A percentile compares a stretch with the other conserved stretches of the same genome.
These are phyloP conservation scores for Neurospora sp. DNA, from an alignment of 495 filamentous ascomycete genomes.

Conservation along the genomic window DNA sequence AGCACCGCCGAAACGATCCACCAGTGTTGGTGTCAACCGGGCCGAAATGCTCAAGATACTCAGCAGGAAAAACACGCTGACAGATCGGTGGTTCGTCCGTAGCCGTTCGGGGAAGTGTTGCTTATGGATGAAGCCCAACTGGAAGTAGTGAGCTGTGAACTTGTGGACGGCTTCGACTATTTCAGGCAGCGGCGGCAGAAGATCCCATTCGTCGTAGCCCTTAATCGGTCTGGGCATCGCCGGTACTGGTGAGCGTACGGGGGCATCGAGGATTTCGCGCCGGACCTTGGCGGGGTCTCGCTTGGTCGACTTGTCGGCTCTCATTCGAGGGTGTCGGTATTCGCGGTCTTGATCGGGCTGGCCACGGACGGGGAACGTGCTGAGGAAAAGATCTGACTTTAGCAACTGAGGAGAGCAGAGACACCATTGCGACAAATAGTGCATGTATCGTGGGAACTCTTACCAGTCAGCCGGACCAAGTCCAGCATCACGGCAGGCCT, in stretches of 20 bases:
- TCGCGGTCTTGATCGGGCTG: slow-evolving; percentile 34
- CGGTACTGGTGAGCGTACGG: slow-evolving; percentile 14
- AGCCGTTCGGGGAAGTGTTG: slow-evolving; percentile 34
- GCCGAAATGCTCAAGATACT: slow-evolving; percentile 39
- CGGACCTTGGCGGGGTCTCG: slow-evolving; percentile 26
- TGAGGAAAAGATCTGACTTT: slow-evolving; percentile 5
- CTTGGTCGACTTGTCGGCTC: slow-evolving; percentile 30
- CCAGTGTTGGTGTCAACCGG: slow-evolving; percentile 34
- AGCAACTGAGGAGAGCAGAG: neutral
- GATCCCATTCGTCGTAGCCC: slow-evolving; percentile 31
- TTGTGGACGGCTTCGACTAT: slow-evolving; percentile 35
- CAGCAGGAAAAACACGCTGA: slow-evolving; percentile 39
- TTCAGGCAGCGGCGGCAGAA: slow-evolving; percentile 30
- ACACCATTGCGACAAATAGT: neutral
- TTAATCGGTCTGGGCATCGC: slow-evolving; percentile 14
- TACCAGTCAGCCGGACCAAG: slow-evolving; percentile 34
- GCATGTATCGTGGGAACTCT: slow-evolving; percentile 1
- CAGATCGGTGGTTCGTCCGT: slow-evolving; percentile 25
- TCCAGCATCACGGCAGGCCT: slow-evolving; percentile 33
- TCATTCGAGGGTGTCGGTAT: slow-evolving; percentile 36
- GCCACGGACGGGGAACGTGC: slow-evolving; percentile 35
- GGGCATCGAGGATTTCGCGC: slow-evolving; percentile 24
- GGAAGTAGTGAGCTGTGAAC: slow-evolving; percentile 38
- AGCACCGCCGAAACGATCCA: slow-evolving; percentile 32
- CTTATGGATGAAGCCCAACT: slow-evolving; percentile 44